These are phyloP conservation scores for Ulota crispa DNA, from an alignment of 225 moss, liverwort and hornwort genomes.

Conservation along the genomic window DNA sequence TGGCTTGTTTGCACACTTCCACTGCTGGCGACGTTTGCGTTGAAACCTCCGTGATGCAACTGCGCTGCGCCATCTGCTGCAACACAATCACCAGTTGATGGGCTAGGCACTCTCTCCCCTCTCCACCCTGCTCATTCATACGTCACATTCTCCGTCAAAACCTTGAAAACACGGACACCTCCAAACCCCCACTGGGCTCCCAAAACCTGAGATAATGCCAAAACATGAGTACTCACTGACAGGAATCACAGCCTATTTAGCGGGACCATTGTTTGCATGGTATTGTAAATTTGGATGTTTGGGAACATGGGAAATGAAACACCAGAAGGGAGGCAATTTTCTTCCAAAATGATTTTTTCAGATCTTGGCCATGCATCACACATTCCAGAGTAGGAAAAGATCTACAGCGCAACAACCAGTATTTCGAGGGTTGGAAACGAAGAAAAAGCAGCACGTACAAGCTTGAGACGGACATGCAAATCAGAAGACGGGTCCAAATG, in stretches of 20 bases:
- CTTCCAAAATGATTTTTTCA: not conserved
- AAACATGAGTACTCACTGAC: not conserved
- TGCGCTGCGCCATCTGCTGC: conserved; percentile 57
- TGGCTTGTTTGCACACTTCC: conserved; percentile 21
- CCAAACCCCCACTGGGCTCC: not conserved
- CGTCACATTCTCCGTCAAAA: not conserved
- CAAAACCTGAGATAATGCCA: not conserved
- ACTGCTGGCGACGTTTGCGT: conserved; percentile 55
- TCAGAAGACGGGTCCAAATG: conserved; percentile 65
- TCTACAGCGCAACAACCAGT: not conserved
- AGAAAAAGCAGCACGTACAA: conserved; percentile 22
- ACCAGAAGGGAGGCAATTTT: not conserved
- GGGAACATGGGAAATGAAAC: not conserved
- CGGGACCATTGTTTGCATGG: not conserved
- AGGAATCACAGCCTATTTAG: not conserved
- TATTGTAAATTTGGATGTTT: not conserved
- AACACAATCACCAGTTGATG: conserved; percentile 70
- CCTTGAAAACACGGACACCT: not conserved
- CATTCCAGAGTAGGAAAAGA: not conserved
- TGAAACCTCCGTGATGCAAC: conserved; percentile 52
- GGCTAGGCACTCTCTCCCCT: conserved; percentile 68
- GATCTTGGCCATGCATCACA: not conserved
- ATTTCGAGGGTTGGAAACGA: not conserved
- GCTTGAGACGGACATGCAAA: conserved; percentile 46
- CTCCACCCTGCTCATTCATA: conserved; percentile 42